Base-by-base conservation (phyloP, 257 asterid species). In the Catharanthus roseus region DNA sequence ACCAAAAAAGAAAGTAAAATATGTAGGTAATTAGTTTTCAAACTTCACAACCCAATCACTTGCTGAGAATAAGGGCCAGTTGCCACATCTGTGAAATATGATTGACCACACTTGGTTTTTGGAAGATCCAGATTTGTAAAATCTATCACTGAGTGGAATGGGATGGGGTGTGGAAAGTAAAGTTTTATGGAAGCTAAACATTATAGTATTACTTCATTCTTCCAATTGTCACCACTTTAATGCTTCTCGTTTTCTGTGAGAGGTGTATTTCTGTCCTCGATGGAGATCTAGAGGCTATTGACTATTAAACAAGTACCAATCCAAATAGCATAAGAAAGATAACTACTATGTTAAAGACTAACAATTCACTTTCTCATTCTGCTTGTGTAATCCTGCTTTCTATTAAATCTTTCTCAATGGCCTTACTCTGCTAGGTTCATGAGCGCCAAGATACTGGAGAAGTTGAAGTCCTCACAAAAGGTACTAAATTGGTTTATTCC, bases 391-490 rank as follows among this genome's bases (percentile, higher is more conserved):
- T 11, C n/a, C 29, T 42, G 36, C 49, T 33, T 41, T 33, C 5
- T n/a, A 15, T 65, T 19, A 9, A n/a, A 42, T 62, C 19, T 10
- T 41, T 18, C 8, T 15, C 16, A 9, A 47, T 26, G 26, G 16
- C 51, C 76, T 57, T n/a, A n/a, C n/a, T 41, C n/a, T 72, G 78
- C 28, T 84, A 95, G 99, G 99, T 95, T 83, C 99, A 95, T 79
- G 98, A 91, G 82, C 95, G 82, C 67, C 53, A 85, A 80, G 93
- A 87, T 73, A 86, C 90, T 54, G 99, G 95, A 77, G 99, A 91
- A 83, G 98, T 95, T 75, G 90, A 95, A 77, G 87, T 95, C 81
- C 93, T 95, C 63, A 95, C 99, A 21, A 95, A 95, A 95, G 99
- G 99, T 88, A 75, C 69, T 67, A 44, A 33, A 3, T 61, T 61